Evolutionary conservation across 2,329 filamentous ascomycete genomes (phyloP).

Genomic region (Beauveria brongniartii): DNA sequence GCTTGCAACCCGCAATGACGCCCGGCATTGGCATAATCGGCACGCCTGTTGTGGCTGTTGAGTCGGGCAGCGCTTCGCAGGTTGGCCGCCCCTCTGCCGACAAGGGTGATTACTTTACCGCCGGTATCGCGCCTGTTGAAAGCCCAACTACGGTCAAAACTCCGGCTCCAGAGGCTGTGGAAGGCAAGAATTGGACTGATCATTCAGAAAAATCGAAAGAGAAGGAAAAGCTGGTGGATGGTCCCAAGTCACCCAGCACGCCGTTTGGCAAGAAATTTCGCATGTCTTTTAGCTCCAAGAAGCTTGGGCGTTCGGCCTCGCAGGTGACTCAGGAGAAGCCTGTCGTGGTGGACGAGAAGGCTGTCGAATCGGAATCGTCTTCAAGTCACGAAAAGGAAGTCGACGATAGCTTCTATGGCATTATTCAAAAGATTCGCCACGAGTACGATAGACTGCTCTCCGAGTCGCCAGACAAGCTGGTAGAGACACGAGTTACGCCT

Average conservation of each 20-base stretch:
- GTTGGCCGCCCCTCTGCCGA: conserved; percentile 55
- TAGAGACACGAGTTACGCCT: conserved; percentile 60
- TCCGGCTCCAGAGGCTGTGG: conserved; percentile 34
- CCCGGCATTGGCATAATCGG: conserved; percentile 73
- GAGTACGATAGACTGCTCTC: conserved; percentile 62
- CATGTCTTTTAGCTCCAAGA: conserved; percentile 78
- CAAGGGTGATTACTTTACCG: conserved; percentile 71
- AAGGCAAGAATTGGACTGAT: conserved; percentile 42
- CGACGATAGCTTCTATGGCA: conserved; percentile 66
- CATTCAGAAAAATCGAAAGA: conserved; percentile 39
- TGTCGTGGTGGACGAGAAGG: conserved; percentile 66
- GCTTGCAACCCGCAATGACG: conserved; percentile 55
- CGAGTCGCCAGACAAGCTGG: conserved; percentile 42
- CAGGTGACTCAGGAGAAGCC: conserved; percentile 59
- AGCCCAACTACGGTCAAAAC: conserved; percentile 26
- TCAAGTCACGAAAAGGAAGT: conserved; percentile 63
- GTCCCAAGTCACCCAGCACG: conserved; percentile 48
- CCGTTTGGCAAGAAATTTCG: conserved; percentile 83
- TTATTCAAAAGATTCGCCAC: conserved; percentile 63
- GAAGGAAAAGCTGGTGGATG: conserved; percentile 38
- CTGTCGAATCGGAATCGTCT: conserved; percentile 56
- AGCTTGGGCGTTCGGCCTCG: conserved; percentile 62
- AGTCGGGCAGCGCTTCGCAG: conserved; percentile 39
- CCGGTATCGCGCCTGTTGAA: conserved; percentile 42
- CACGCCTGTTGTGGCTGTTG: conserved; percentile 49